These are phyloP conservation scores for Vigna reflexopilosa DNA, from an alignment of 306 rosid species.

Conservation along the genomic window DNA sequence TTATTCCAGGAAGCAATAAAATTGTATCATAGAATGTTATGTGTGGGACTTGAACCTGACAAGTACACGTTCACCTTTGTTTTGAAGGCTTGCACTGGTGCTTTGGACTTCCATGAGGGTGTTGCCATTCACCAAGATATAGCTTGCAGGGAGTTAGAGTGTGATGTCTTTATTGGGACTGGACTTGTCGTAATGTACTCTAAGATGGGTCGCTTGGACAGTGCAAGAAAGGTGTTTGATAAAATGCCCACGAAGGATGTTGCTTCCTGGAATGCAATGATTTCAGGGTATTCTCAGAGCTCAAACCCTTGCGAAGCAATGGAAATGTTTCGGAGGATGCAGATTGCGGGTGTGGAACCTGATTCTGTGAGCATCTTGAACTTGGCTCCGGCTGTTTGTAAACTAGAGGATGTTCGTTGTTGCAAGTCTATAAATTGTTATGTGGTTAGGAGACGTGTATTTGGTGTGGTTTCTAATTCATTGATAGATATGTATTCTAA, in stretches of 20 bases:
- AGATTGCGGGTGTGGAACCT: slow-evolving; percentile 51
- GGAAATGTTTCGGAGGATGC: slow-evolving; percentile 57
- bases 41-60: slow-evolving; percentile 61
- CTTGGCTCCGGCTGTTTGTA: slow-evolving; percentile 73
- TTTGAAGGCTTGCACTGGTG: slow-evolving; percentile 68
- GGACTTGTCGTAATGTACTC: slow-evolving; percentile 68
- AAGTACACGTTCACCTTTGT: slow-evolving; percentile 72
- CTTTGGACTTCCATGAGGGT: slow-evolving; percentile 63
- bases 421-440: slow-evolving; percentile 73
- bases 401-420: slow-evolving; percentile 53
- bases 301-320: slow-evolving; percentile 53
- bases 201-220: slow-evolving; percentile 59
- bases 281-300: slow-evolving; percentile 71
- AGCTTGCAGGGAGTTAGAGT: slow-evolving; percentile 49
- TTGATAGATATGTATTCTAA: slow-evolving; percentile 80
- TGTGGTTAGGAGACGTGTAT: slow-evolving; percentile 55
- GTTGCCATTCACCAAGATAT: slow-evolving; percentile 53
- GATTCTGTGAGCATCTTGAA: slow-evolving; percentile 68
- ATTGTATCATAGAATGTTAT: slow-evolving; percentile 56
- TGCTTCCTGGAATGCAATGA: slow-evolving; percentile 71
- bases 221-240: slow-evolving; percentile 67
- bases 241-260: slow-evolving; percentile 60
- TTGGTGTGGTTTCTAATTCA: slow-evolving; percentile 54
- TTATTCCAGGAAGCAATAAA: slow-evolving; percentile 47
- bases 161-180: slow-evolving; percentile 72